Base-by-base conservation (phyloP, 1,284 basidiomycete species). In the Chalciporus sp. region DNA sequence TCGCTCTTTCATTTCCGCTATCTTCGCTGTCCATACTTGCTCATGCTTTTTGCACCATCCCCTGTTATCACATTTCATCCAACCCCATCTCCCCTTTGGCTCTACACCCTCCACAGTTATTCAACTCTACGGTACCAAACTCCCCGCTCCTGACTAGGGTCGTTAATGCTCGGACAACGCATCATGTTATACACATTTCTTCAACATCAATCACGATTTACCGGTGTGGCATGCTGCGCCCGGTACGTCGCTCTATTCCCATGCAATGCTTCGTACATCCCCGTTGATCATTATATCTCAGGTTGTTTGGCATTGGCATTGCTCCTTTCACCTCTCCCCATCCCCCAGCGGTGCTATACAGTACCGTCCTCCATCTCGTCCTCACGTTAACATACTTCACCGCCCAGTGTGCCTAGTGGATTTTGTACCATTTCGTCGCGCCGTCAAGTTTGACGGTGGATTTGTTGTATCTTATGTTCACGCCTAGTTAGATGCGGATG, bases 321-420 rank as follows among this genome's bases (percentile, higher is more conserved):
- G 29, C 31, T 2, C 6, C 6, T 23, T 23, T n/a, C 42, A n/a
- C 37, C 29, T 11, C 37, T n/a, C 29, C 10, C 31, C 11, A 33
- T 33, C 10, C 12, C 42, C 33, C 40, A 31, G 45, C 47, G 31
- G 12, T 28, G 40, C 33, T 26, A 12, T 23, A 17, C 43, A 31
- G 20, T 5, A 14, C 6, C 27, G 46, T 35, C 17, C 16, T 43
- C 11, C n/a, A 10, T 28, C 20, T 39, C 49, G 40, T 37, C 20
- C n/a, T 23, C 23, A 45, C 35, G 19, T 29, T 60, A 52, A 45
- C 37, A 20, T 66, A 50, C 35, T 51, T 31, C 52, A 47, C 33
- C 37, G 45, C 59, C 44, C 11, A 55, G 54, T 37, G 44, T 42
- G 46, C 28, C 33, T 62, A 60, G 48, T 53, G 42, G 55, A 52